These are phyloP conservation scores for Rhizophlyctis rosea DNA, from an alignment of 192 early-diverging fungal genomes.

Conservation along the genomic window DNA sequence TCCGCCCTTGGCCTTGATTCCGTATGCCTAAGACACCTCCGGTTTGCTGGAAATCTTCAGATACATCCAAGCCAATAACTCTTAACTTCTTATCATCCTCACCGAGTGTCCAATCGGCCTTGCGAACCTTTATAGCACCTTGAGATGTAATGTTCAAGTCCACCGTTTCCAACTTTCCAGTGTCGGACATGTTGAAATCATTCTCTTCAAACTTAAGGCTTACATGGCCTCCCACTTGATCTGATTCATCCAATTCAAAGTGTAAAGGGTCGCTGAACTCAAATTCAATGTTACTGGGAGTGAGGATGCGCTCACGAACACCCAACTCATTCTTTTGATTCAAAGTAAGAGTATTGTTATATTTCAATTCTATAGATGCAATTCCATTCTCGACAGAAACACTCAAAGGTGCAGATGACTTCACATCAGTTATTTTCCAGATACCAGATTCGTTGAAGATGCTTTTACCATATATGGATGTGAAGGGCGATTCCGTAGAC, in stretches of 20 bases:
- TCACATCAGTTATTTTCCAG: background rate
- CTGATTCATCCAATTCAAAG: background rate
- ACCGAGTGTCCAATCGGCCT: background rate
- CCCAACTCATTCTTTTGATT: background rate
- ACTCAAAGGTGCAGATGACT: background rate
- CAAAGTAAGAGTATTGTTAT: background rate
- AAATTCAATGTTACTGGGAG: background rate
- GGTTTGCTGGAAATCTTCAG: background rate
- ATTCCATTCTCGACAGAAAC: background rate
- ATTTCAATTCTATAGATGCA: background rate
- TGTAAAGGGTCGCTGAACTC: background rate
- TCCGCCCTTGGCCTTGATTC: background rate
- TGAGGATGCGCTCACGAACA: background rate
- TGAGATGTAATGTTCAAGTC: background rate
- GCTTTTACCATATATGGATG: background rate
- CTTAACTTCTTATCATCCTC: background rate
- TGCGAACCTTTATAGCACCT: background rate
- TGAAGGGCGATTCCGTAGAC: background rate
- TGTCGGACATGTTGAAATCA: background rate
- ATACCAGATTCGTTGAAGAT: background rate
- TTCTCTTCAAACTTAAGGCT: background rate
- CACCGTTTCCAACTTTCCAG: background rate
- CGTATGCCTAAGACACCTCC: background rate
- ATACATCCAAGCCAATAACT: background rate
- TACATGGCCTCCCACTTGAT: too few species aligned